These are phyloP conservation scores for Austropuccinia psidii DNA, from an alignment of 1,284 basidiomycete species.

Conservation along the genomic window DNA sequence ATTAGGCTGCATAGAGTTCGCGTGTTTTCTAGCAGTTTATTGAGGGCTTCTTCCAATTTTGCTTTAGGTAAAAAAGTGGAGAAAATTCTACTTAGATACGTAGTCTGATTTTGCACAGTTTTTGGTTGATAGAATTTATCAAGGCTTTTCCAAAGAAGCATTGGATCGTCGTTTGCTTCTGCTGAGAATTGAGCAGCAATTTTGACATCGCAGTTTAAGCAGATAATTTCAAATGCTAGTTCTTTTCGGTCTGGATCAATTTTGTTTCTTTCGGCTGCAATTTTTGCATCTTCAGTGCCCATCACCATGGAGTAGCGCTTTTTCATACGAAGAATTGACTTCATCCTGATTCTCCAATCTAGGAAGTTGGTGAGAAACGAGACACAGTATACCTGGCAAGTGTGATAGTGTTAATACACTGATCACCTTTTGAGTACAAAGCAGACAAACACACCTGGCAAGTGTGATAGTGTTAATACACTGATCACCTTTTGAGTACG, in stretches of 20 bases:
- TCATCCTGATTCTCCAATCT: not conserved
- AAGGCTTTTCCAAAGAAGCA: not conserved
- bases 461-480: too few species aligned
- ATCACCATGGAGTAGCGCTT: not conserved
- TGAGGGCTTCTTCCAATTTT: not conserved
- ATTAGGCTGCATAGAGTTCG: not conserved
- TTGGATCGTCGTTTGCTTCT: not conserved
- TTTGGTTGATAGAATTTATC: conserved; percentile 9
- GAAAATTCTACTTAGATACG: conserved; percentile 1
- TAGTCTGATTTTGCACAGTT: not conserved
- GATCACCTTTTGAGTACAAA: too few species aligned
- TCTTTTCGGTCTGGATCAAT: not conserved
- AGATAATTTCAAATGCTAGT: not conserved
- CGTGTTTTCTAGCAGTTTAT: not conserved
- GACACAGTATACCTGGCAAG: too few species aligned
- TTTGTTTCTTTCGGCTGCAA: not conserved
- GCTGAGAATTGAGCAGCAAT: not conserved
- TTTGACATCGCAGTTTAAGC: not conserved
- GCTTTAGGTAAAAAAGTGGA: not conserved
- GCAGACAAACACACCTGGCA: too few species aligned
- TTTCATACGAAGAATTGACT: not conserved
- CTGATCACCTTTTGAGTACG: too few species aligned
- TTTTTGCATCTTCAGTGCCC: not conserved
- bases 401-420: too few species aligned
- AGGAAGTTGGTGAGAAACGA: not conserved